A percentile compares a stretch with the other conserved stretches of the same genome.
phyloP scores from a whole-genome alignment of 2,329 filamentous ascomycete genomes.

The Coleophoma eucalyptorum region DNA sequence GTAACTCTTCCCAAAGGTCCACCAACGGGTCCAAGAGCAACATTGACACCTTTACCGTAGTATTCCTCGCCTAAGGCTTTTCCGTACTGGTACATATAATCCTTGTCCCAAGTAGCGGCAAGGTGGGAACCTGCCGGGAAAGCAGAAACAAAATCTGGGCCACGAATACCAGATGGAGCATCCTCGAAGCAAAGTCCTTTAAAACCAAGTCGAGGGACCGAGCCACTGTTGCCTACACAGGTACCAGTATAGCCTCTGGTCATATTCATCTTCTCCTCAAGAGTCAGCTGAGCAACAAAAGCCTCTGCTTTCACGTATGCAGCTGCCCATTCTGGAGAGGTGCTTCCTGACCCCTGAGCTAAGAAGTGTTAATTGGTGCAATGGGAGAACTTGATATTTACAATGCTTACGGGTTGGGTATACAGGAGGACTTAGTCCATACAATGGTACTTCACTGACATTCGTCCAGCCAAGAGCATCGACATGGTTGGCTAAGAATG shows the following conservation, averaged over 20 bases:
- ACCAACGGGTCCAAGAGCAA: slow-evolving; percentile 59
- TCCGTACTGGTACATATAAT: slow-evolving; percentile 63
- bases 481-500: background rate
- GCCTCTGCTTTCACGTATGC: slow-evolving; percentile 66
- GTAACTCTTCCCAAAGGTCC: slow-evolving; percentile 64
- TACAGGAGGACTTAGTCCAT: slow-evolving; percentile 13
- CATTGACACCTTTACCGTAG: slow-evolving; percentile 71
- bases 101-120: slow-evolving; percentile 67
- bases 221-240: slow-evolving; percentile 18
- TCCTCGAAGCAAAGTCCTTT: slow-evolving; percentile 22
- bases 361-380: background rate
- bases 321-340: slow-evolving; percentile 49
- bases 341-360: background rate
- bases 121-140: slow-evolving; percentile 65
- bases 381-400: too few species aligned
- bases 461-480: slow-evolving; percentile 6
- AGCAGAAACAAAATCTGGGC: slow-evolving; percentile 55
- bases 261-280: slow-evolving; percentile 64
- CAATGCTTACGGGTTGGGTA: slow-evolving; percentile 20
- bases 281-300: slow-evolving; percentile 68
- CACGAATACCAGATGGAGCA: slow-evolving; percentile 16
- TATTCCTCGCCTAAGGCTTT: slow-evolving; percentile 75
- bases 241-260: slow-evolving; percentile 13
- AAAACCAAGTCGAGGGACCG: slow-evolving; percentile 19
- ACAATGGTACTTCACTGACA: slow-evolving; percentile 8